Evolutionary conservation across 2,329 filamentous ascomycete species (phyloP).

Genomic region (Fusarium acutatum): DNA sequence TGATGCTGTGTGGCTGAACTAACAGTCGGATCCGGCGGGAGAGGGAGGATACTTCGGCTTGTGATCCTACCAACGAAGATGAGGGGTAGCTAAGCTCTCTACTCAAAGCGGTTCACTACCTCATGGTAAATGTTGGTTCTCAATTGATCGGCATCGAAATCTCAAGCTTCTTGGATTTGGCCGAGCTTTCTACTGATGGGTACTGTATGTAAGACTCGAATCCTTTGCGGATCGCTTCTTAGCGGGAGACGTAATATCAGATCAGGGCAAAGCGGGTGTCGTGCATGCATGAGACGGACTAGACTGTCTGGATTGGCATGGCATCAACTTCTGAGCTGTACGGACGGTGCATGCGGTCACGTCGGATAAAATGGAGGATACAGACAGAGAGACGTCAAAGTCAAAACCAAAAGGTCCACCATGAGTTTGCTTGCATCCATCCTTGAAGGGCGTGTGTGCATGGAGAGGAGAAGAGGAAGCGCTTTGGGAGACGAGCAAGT

Average conservation of each 20-base stretch:
- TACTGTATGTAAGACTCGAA: neutral
- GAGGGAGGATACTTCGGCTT: neutral
- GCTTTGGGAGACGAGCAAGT: neutral
- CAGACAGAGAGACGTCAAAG: slow-evolving; percentile 7
- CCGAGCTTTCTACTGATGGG: slow-evolving; percentile 1
- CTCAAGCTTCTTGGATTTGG: neutral
- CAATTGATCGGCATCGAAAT: slow-evolving; percentile 8
- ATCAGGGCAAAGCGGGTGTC: slow-evolving; percentile 28
- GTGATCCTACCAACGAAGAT: neutral
- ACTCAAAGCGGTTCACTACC: slow-evolving; percentile 1
- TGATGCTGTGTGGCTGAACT: slow-evolving; percentile 21
- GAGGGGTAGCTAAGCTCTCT: slow-evolving; percentile 31
- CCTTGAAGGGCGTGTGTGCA: slow-evolving; percentile 23
- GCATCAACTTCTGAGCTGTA: slow-evolving; percentile 4
- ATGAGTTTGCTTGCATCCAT: slow-evolving; percentile 1
- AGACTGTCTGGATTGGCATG: slow-evolving; percentile 5
- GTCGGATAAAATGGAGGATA: slow-evolving; percentile 27
- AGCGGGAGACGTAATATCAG: slow-evolving; percentile 32
- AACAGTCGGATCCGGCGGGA: slow-evolving; percentile 22
- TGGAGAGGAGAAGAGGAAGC: neutral
- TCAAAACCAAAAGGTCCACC: slow-evolving; percentile 17
- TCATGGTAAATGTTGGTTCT: neutral
- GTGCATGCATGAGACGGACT: slow-evolving; percentile 7
- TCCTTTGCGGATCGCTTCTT: slow-evolving; percentile 8
- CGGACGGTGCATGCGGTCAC: neutral